Percentiles rank a stretch among this genome's conserved stretches.
These are phyloP conservation scores for Aquilaria malaccensis DNA, from an alignment of 345 rosid species.

Conservation along the genomic window DNA sequence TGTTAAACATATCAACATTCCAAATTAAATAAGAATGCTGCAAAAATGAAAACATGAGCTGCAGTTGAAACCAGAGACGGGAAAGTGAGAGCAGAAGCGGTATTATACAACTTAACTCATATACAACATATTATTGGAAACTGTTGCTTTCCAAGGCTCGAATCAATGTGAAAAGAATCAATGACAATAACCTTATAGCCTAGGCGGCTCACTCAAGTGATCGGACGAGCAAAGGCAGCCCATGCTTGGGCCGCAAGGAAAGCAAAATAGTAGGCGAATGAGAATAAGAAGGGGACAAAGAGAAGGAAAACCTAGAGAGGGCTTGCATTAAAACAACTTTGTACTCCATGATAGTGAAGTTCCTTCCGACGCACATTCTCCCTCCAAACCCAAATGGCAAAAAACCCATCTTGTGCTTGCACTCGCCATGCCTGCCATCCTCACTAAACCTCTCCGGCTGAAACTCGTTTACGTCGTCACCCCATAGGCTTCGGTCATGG, in stretches of 20 bases:
- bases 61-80: too few relatives aligned
- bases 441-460: constrained; percentile 66
- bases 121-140: too few relatives aligned
- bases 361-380: constrained; percentile 85
- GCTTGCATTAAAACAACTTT: constrained; percentile 57
- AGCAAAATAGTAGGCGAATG: constrained; percentile 70
- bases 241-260: constrained; percentile 63
- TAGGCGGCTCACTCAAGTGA: constrained; percentile 19
- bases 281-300: constrained; percentile 48
- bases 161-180: too few relatives aligned
- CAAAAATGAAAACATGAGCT: too few relatives aligned
- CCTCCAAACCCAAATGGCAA: constrained; percentile 97
- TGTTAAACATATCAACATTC: too few relatives aligned
- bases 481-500: constrained; percentile 82
- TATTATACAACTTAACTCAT: too few relatives aligned
- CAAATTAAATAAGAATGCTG: too few relatives aligned
- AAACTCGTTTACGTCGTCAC: constrained; percentile 63
- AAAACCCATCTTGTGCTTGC: constrained; percentile 83
- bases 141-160: too few relatives aligned
- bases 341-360: constrained; percentile 67
- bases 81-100: too few relatives aligned
- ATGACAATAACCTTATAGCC: too few relatives aligned
- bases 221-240: constrained; percentile 57
- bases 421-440: constrained; percentile 61
- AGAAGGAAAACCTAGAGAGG: constrained; percentile 60